Evolutionary conservation across 257 asterid genomes (phyloP), one percentile per base, ranked within the genome.

Genomic region (Plantago elongata): DNA sequence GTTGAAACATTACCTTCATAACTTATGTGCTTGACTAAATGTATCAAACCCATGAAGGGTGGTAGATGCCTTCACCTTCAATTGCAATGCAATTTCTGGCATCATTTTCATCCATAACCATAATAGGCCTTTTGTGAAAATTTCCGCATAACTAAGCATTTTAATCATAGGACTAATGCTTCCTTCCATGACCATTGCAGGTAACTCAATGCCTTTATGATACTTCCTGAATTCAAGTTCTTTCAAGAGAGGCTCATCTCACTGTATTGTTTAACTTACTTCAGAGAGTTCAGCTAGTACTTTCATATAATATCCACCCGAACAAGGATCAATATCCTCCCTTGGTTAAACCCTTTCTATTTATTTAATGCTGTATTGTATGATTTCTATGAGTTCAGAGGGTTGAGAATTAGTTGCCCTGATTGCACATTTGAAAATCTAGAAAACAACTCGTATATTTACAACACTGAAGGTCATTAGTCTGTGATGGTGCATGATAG

Each of bases 121-220:
- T 11, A 54, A 17, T 34, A 29, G 43, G 8, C 48, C 0, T 3
- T 62, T 18, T 16, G 59, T 44, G 27, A 42, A 45, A 57, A 16
- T 55, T 45, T 37, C 14, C 17, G 44, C 16, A 13, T 9, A 14
- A 17, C 5, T 5, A 2, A 1, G n/a, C 43, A 57, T 43, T 60
- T 57, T 43, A 59, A 13, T 34, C 6, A 14, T 30, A 17, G 11
- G 13, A 22, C n/a, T 71, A 64, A 74, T 52, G 63, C 62, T 58
- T 64, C 46, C 44, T 44, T 68, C 60, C 63, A 30, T 71, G 54
- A 61, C 51, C 61, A 42, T 51, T 59, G 69, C 83, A 83, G 89
- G 89, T 58, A 75, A 72, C 61, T 82, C 89, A 14, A 65, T 82
- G 83, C 89, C 89, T 75, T 82, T 82, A 79, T 83, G 79, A 77